phyloP scores from a whole-genome alignment of 108 stramenopile genomes.

The Pseudonitzschia delicatissima region DNA sequence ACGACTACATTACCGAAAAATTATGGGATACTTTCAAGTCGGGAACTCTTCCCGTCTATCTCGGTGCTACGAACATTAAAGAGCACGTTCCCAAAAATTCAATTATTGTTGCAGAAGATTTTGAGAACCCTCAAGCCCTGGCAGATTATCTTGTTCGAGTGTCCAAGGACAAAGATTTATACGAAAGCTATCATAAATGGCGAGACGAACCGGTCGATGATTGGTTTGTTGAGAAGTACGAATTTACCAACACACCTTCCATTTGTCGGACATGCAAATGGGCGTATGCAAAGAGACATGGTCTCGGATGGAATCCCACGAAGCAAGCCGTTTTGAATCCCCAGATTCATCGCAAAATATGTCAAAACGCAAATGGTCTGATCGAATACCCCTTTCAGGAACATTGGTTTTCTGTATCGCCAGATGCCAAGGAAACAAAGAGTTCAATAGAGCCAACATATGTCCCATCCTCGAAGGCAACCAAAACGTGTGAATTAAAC shows the following conservation, averaged over 20 bases:
- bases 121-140: slow-evolving; percentile 34
- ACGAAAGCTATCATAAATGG: slow-evolving; percentile 73
- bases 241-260: slow-evolving; percentile 41
- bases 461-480: neutral
- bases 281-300: slow-evolving; percentile 57
- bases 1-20: slow-evolving; percentile 78
- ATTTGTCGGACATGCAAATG: slow-evolving; percentile 69
- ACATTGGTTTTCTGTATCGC: slow-evolving; percentile 34
- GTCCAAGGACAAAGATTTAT: slow-evolving; percentile 43
- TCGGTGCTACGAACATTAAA: slow-evolving; percentile 63
- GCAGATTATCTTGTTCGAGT: slow-evolving; percentile 50
- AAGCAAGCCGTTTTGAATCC: slow-evolving; percentile 40
- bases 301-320: slow-evolving; percentile 54
- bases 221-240: slow-evolving; percentile 43
- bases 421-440: neutral
- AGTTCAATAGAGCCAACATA: neutral
- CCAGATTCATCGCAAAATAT: slow-evolving; percentile 29
- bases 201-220: slow-evolving; percentile 45
- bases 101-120: slow-evolving; percentile 56
- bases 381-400: slow-evolving; percentile 43
- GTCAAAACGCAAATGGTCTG: slow-evolving; percentile 25
- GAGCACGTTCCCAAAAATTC: slow-evolving; percentile 63
- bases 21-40: slow-evolving; percentile 56
- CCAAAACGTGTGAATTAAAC: slow-evolving; percentile 13
- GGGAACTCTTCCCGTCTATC: slow-evolving; percentile 68